Conservation (phyloP, 2,329 filamentous ascomycete genomes). For the Xylariaceae sp. region DNA sequence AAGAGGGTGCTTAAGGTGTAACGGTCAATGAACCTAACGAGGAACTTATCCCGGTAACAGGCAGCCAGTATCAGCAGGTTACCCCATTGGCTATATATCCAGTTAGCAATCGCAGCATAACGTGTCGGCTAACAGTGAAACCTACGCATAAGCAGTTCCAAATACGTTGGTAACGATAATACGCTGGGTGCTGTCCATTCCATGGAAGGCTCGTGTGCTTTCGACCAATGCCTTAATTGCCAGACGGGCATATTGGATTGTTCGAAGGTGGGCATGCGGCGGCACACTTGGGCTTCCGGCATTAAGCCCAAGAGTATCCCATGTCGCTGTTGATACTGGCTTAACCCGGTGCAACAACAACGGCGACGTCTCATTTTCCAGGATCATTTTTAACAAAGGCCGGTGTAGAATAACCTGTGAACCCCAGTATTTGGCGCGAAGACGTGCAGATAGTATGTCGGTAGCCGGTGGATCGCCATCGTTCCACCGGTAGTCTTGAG, state of each 20-base stretch:
- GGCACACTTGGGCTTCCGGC: slow-evolving; percentile 14
- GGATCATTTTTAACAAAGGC: slow-evolving; percentile 61
- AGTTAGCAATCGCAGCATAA: too few species aligned
- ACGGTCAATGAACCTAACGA: slow-evolving; percentile 54
- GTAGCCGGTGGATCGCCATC: slow-evolving; percentile 66
- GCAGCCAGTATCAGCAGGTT: slow-evolving; percentile 90
- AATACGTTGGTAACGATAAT: slow-evolving; percentile 94
- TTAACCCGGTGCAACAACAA: slow-evolving; percentile 14
- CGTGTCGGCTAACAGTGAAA: slow-evolving; percentile 22
- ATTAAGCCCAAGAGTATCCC: slow-evolving; percentile 6
- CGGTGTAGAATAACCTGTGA: slow-evolving; percentile 87
- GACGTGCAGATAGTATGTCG: slow-evolving; percentile 76
- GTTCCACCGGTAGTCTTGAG: slow-evolving; percentile 49
- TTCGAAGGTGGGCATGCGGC: slow-evolving; percentile 38
- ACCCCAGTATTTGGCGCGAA: slow-evolving; percentile 93
- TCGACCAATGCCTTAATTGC: slow-evolving; percentile 73
- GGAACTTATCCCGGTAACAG: slow-evolving; percentile 63
- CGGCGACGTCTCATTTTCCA: slow-evolving; percentile 33
- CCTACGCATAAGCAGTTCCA: slow-evolving; percentile 93
- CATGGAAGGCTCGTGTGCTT: slow-evolving; percentile 79
- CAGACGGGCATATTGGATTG: slow-evolving; percentile 51
- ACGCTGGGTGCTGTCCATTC: slow-evolving; percentile 54
- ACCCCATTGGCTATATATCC: slow-evolving; percentile 80
- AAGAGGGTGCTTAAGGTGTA: slow-evolving; percentile 58
- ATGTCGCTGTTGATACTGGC: slow-evolving; percentile 6